These are phyloP conservation scores for Mycena vulgaris DNA, from an alignment of 768 basidiomycete genomes.

Conservation along the genomic window DNA sequence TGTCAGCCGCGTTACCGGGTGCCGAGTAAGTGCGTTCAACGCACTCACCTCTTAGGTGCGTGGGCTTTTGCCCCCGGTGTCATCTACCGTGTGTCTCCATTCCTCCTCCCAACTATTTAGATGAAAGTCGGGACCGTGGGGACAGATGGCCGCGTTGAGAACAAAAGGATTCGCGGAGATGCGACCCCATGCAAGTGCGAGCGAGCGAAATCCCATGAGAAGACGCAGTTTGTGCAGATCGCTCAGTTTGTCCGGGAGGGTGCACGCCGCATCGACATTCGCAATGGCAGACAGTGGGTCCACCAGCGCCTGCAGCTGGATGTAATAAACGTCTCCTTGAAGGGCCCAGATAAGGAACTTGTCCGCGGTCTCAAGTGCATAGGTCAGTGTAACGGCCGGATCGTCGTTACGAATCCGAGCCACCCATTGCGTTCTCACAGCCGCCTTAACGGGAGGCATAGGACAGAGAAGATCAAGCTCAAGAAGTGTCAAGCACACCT, in stretches of 20 bases:
- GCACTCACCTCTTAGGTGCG: too few relatives aligned
- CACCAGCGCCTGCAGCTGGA: conserved; percentile 5
- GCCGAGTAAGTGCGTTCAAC: too few relatives aligned
- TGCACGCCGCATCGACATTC: background rate
- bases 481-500: conserved; percentile 6
- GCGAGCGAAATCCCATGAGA: conserved; percentile 13
- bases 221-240: conserved; percentile 18
- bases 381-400: background rate
- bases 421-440: background rate
- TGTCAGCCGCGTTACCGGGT: too few relatives aligned
- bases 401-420: background rate
- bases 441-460: background rate
- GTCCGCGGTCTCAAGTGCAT: background rate
- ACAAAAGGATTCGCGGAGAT: background rate
- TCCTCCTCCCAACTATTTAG: too few relatives aligned
- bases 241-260: background rate
- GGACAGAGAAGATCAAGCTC: background rate
- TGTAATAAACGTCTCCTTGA: conserved; percentile 15
- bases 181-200: conserved; percentile 13
- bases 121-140: too few relatives aligned
- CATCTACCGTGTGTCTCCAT: background rate
- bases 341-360: background rate
- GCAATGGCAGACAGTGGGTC: background rate
- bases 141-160: background rate
- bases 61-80: too few relatives aligned